These are phyloP conservation scores for Aspergillus amoenus DNA, from an alignment of 2,329 filamentous ascomycete genomes.

Conservation along the genomic window DNA sequence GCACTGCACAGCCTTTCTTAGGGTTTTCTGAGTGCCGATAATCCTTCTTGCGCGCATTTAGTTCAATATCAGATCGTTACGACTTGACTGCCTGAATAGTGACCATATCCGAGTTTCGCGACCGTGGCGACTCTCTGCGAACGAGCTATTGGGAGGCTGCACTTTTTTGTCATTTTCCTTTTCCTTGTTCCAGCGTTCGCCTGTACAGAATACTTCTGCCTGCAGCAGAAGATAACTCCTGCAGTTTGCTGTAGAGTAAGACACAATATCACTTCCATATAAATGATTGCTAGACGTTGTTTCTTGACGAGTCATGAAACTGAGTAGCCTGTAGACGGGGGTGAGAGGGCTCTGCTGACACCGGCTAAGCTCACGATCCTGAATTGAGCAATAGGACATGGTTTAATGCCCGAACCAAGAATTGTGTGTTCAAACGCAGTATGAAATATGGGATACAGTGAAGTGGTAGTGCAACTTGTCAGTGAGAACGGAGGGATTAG, in stretches of 20 bases:
- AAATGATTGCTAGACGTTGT: not conserved
- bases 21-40: constrained; percentile 23
- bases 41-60: constrained; percentile 34
- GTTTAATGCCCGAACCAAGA: not conserved
- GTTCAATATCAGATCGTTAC: constrained; percentile 40
- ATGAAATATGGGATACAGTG: not conserved
- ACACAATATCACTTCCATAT: constrained; percentile 16
- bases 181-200: constrained; percentile 25
- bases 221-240: constrained; percentile 16
- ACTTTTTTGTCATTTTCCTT: constrained; percentile 10
- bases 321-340: not conserved
- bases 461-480: not conserved
- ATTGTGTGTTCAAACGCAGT: not conserved
- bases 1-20: constrained; percentile 15
- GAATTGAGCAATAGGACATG: not conserved
- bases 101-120: constrained; percentile 20
- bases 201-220: constrained; percentile 28
- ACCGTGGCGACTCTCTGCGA: constrained; percentile 18
- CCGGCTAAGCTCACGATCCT: not conserved
- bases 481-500: constrained; percentile 4
- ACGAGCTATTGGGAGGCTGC: constrained; percentile 18
- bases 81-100: constrained; percentile 30
- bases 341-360: not conserved
- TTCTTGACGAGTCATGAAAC: not conserved
- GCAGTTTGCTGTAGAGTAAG: constrained; percentile 23